Evolutionary conservation across 306 rosid genomes (phyloP).

Genomic region (Spatholobus suberectus): DNA sequence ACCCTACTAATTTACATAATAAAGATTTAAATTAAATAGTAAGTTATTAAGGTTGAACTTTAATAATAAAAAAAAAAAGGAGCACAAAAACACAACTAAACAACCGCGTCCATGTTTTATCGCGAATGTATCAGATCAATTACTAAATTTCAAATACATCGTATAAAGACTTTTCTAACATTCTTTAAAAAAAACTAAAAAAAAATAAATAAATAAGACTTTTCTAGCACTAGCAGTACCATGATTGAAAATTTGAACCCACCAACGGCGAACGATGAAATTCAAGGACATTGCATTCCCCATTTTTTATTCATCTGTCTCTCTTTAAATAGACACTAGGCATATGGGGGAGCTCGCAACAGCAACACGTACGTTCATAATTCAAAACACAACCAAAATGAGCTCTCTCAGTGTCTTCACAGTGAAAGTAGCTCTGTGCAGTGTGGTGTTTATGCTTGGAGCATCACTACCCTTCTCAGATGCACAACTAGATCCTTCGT

Average conservation of each 20-base stretch:
- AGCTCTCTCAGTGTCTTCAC: background rate
- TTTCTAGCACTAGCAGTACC: background rate
- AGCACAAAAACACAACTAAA: no score
- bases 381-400: slow-evolving; percentile 16
- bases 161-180: no score
- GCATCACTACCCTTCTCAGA: slow-evolving; percentile 39
- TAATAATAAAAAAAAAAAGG: no score
- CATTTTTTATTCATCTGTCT: background rate
- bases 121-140: no score
- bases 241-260: background rate
- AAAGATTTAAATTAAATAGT: no score
- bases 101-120: no score
- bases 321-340: background rate
- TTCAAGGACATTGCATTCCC: background rate
- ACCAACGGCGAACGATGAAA: background rate
- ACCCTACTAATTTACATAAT: no score
- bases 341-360: background rate
- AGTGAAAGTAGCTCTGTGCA: slow-evolving; percentile 6
- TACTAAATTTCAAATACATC: no score
- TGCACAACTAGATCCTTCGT: slow-evolving; percentile 50
- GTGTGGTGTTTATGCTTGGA: slow-evolving; percentile 24
- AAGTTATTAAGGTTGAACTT: no score
- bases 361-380: background rate
- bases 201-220: no score
- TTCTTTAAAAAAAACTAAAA: no score